These are phyloP conservation scores for Phytophthora tubulina DNA, from an alignment of 352 stramenopile genomes.

Conservation along the genomic window DNA sequence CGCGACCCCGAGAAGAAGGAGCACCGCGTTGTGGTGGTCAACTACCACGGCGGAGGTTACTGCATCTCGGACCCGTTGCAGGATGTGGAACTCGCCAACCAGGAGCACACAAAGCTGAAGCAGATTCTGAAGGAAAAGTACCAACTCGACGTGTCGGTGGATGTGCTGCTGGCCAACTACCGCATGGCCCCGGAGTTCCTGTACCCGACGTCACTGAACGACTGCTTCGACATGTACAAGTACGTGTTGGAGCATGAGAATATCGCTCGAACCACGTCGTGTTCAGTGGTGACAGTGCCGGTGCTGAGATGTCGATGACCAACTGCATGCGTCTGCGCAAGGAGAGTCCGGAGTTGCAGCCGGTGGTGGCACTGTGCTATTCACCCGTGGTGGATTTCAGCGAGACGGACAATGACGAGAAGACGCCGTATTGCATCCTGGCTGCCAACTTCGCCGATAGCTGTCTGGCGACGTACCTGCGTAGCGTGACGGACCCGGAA, in stretches of 20 bases:
- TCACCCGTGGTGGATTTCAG: constrained; percentile 36
- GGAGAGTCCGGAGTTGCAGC: constrained; percentile 26
- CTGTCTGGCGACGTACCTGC: constrained; percentile 30
- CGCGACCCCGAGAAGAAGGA: constrained; percentile 31
- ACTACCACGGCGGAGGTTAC: constrained; percentile 59
- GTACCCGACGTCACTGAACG: constrained; percentile 52
- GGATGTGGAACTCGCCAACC: constrained; percentile 41
- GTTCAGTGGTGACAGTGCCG: constrained; percentile 59
- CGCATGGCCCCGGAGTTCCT: constrained; percentile 54
- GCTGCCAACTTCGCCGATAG: constrained; percentile 35
- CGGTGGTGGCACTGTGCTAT: constrained; percentile 34
- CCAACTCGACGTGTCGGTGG: constrained; percentile 36
- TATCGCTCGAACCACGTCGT: constrained; percentile 43
- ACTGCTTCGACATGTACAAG: constrained; percentile 54
- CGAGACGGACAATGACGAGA: constrained; percentile 29
- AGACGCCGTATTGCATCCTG: constrained; percentile 37
- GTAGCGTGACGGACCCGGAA: constrained; percentile 30
- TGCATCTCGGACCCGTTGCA: constrained; percentile 43
- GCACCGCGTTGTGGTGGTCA: constrained; percentile 53
- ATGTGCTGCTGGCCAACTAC: constrained; percentile 66
- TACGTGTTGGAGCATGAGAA: constrained; percentile 42
- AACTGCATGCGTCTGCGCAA: constrained; percentile 43
- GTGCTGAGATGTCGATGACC: constrained; percentile 48
- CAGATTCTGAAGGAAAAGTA: constrained; percentile 31
- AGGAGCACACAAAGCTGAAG: constrained; percentile 33